Conservation (phyloP, 2,329 filamentous ascomycete genomes). For the Trichoderma atrobrunneum region DNA sequence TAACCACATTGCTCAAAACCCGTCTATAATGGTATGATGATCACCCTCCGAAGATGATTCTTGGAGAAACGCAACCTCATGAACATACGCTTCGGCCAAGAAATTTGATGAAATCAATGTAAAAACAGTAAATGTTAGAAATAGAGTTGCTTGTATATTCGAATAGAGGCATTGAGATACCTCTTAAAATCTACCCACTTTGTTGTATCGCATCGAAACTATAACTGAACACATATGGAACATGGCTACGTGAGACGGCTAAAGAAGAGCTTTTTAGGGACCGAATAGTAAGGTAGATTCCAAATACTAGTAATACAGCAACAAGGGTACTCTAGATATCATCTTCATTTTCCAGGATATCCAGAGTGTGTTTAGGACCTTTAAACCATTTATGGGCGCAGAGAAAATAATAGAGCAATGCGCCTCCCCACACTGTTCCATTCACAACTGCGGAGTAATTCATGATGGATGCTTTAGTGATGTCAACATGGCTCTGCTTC, state of each 20-base stretch:
- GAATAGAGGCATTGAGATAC: neutral
- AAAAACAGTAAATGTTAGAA: neutral
- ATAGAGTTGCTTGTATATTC: neutral
- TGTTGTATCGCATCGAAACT: neutral
- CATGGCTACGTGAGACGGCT: neutral
- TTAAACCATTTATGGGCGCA: slow-evolving; percentile 5
- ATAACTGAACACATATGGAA: neutral
- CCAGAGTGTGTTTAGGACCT: neutral
- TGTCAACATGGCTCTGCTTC: neutral
- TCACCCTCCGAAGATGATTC: neutral
- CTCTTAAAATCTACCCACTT: neutral
- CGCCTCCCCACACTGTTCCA: neutral
- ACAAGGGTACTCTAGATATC: neutral
- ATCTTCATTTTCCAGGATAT: neutral
- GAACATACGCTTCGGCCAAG: neutral
- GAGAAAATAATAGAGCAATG: neutral
- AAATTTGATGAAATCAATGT: neutral
- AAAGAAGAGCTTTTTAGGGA: neutral
- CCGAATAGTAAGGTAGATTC: neutral
- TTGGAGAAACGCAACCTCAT: neutral
- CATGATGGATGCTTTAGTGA: neutral
- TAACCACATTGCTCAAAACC: neutral
- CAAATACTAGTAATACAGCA: neutral
- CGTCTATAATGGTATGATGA: neutral
- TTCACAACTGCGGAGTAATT: slow-evolving; percentile 1